A percentile compares a stretch with the other conserved stretches of the same genome.
Evolutionary conservation across 2,329 filamentous ascomycete genomes (phyloP).

Genomic region (Dactylellina haptotyla): DNA sequence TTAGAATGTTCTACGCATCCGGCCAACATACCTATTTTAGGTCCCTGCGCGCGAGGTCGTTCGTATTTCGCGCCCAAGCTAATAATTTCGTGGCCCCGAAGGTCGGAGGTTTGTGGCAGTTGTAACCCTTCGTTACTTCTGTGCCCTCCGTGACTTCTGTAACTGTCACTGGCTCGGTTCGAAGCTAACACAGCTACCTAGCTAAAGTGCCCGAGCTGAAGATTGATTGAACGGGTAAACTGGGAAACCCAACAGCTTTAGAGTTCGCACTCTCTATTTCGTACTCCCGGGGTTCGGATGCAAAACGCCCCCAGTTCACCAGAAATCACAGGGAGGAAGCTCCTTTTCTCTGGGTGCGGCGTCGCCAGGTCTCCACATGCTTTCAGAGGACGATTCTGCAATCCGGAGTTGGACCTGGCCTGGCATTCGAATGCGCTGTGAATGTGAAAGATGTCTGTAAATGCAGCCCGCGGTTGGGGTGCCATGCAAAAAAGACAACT

Average conservation of each 20-base stretch:
- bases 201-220: conserved; percentile 46
- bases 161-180: neutral
- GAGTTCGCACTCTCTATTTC: conserved; percentile 11
- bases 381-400: neutral
- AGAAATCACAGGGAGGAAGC: neutral
- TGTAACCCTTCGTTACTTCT: no score
- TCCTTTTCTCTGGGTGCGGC: neutral
- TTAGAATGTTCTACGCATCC: conserved; percentile 44
- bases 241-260: conserved; percentile 8
- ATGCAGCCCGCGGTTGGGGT: no score
- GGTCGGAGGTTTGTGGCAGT: conserved; percentile 31
- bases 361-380: neutral
- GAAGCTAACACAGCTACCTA: conserved; percentile 24
- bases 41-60: conserved; percentile 3
- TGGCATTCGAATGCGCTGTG: conserved; percentile 26
- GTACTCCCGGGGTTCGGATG: conserved; percentile 34
- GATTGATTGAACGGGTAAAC: conserved; percentile 4
- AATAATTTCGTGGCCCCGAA: conserved; percentile 15
- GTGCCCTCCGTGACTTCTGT: no score
- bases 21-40: conserved; percentile 39
- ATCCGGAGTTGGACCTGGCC: conserved; percentile 28
- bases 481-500: conserved; percentile 43
- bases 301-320: conserved; percentile 20
- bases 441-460: conserved; percentile 11
- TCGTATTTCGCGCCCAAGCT: conserved; percentile 27